A percentile compares a stretch with the other conserved stretches of the same genome.
Conservation (phyloP, 2,329 filamentous ascomycete species). For the Verticillium nubilum region DNA sequence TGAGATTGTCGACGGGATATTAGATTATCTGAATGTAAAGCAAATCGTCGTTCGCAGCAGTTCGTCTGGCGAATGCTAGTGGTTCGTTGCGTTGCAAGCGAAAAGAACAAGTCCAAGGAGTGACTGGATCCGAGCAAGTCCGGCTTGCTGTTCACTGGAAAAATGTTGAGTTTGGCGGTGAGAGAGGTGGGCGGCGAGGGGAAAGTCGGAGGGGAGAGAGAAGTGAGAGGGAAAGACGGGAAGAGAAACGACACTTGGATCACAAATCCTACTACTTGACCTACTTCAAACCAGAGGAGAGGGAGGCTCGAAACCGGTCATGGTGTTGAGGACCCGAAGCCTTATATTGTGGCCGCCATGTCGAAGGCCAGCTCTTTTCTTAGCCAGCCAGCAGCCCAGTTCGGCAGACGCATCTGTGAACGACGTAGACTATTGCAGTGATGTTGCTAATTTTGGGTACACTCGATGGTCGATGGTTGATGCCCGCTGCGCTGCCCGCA, state of each 20-base stretch:
- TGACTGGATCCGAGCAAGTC: conserved; percentile 54
- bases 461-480: conserved; percentile 2
- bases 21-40: conserved; percentile 2
- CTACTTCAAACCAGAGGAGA: conserved; percentile 33
- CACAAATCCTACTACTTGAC: conserved; percentile 32
- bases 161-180: conserved; percentile 12
- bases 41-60: background rate
- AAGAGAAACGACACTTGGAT: conserved; percentile 47
- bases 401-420: conserved; percentile 8
- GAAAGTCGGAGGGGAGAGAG: conserved; percentile 19
- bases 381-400: conserved; percentile 1
- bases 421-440: conserved; percentile 6
- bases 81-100: background rate
- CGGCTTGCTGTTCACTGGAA: conserved; percentile 48
- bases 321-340: conserved; percentile 41
- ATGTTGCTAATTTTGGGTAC: conserved; percentile 14
- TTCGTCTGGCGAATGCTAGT: background rate
- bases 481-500: background rate
- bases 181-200: conserved; percentile 25
- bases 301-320: conserved; percentile 33
- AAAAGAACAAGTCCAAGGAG: conserved; percentile 15
- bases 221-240: conserved; percentile 30
- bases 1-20: conserved; percentile 1
- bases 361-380: conserved; percentile 26
- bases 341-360: conserved; percentile 52